phyloP scores from a whole-genome alignment of 2,329 filamentous ascomycete genomes.

The Aspergillus cejpii region DNA sequence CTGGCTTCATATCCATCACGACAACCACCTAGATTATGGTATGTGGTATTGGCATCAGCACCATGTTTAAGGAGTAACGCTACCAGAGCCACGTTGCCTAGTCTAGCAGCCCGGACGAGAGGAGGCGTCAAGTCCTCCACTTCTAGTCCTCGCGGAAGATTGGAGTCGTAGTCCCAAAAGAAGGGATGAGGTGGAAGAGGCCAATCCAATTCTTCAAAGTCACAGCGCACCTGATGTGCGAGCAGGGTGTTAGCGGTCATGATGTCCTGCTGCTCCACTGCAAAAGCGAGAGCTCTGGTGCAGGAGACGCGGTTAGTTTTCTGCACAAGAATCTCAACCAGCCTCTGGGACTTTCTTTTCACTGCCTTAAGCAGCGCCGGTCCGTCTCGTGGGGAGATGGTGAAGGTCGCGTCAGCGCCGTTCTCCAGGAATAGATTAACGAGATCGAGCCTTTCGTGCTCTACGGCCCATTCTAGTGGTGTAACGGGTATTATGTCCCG shows the following conservation, averaged over 20 bases:
- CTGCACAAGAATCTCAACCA: constrained; percentile 3
- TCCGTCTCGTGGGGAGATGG: neutral
- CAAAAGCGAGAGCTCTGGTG: constrained; percentile 4
- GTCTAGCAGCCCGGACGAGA: constrained; percentile 3
- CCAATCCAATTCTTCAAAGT: constrained; percentile 18
- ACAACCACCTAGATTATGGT: constrained; percentile 2
- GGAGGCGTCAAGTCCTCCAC: constrained; percentile 2
- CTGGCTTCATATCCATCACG: constrained; percentile 1
- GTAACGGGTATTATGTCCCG: constrained; percentile 3
- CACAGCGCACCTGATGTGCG: neutral
- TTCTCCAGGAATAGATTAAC: constrained; percentile 5
- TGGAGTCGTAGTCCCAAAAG: constrained; percentile 3
- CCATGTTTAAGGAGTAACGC: constrained; percentile 2
- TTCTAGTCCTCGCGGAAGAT: neutral
- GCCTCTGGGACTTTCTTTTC: neutral
- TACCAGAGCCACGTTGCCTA: constrained; percentile 1
- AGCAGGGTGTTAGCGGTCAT: neutral
- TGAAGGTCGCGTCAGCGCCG: constrained; percentile 4
- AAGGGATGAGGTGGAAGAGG: constrained; percentile 7
- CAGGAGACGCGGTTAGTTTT: constrained; percentile 3
- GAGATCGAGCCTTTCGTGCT: constrained; percentile 6
- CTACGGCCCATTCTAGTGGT: constrained; percentile 11
- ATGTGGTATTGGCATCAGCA: constrained; percentile 3
- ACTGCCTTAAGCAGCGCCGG: constrained; percentile 1
- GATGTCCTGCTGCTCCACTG: constrained; percentile 2